Evolutionary conservation across 352 stramenopile genomes (phyloP).

Genomic region (Phytopythium montanum): DNA sequence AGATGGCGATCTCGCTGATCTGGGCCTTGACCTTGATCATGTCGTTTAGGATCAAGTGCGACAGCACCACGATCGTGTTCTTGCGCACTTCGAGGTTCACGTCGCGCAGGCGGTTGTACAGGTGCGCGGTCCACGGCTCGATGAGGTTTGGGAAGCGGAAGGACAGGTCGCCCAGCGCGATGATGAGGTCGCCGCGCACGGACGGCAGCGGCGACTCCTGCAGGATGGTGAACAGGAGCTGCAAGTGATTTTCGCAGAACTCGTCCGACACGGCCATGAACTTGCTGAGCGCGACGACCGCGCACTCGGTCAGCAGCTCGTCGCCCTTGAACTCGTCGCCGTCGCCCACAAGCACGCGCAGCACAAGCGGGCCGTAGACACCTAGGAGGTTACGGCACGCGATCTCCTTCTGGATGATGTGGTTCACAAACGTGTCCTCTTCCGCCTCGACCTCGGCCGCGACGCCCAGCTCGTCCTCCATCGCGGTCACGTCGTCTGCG

Average conservation of each 20-base stretch:
- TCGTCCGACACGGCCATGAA: conserved; percentile 96
- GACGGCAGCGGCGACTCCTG: conserved; percentile 59
- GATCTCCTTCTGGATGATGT: conserved; percentile 91
- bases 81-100: conserved; percentile 89
- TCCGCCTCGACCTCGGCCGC: conserved; percentile 87
- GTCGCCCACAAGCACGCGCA: conserved; percentile 72
- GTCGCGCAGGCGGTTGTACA: conserved; percentile 95
- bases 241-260: conserved; percentile 95
- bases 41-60: conserved; percentile 98
- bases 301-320: conserved; percentile 87
- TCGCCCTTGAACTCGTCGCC: conserved; percentile 59
- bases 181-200: conserved; percentile 95
- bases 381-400: conserved; percentile 91
- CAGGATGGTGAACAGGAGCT: conserved; percentile 94
- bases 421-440: conserved; percentile 91
- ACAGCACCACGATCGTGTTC: conserved; percentile 97
- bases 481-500: conserved; percentile 72
- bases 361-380: conserved; percentile 89
- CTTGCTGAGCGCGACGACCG: conserved; percentile 96
- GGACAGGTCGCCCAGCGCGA: conserved; percentile 95
- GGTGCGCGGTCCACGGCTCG: conserved; percentile 96
- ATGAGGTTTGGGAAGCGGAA: conserved; percentile 98
- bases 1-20: conserved; percentile 94
- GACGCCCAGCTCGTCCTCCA: conserved; percentile 93
- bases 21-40: conserved; percentile 99